Base-by-base conservation (phyloP, 345 rosid genomes). In the Populus nigra region DNA sequence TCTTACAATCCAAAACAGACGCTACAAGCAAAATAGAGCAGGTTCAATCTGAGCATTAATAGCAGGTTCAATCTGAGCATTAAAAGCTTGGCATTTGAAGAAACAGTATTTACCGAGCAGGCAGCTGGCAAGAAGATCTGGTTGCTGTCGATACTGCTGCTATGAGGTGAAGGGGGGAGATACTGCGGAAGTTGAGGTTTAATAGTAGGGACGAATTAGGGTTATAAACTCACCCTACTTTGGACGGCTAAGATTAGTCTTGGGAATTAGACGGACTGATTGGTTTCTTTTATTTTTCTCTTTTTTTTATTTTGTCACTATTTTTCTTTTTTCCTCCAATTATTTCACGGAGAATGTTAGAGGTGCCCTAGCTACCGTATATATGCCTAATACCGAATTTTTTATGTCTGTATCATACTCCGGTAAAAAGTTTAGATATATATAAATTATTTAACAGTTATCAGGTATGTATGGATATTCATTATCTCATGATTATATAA, bases 291-390 rank as follows among this genome's bases (percentile, higher is more conserved):
- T 33, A 33, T 33, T 50, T 6, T 50, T 20, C 20, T 50, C 57
- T 77, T 87, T 90, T 85, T 83, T 69, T 91, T 92, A 49, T 89
- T 87, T 84, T 90, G 90, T 71, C 90, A 78, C 45, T 41, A 41
- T 41, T 41, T 75, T 91, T 92, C 73, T 83, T 87, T 80, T 90
- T 4, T 47, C 18, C 50, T 13, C 13, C 4, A 2, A 10, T 0
- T 41, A 41, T 41, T 41, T 41, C 12, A 10, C 45, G 15, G 1
- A 33, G 36, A 33, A 33, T 33, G 36, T 33, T 33, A 33, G 36
- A 4, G 36, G 36, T 33, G 36, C 36, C 36, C 36, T 33, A 33
- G 36, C 36, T 33, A 33, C 36, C 5, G 36, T 33, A 33, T 33
- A 33, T 33, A 4, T 33, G 36, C 36, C 4, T 4, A 33, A 33